These are phyloP conservation scores for Podila clonocystis DNA, from an alignment of 192 early-diverging fungal genomes.

Conservation along the genomic window DNA sequence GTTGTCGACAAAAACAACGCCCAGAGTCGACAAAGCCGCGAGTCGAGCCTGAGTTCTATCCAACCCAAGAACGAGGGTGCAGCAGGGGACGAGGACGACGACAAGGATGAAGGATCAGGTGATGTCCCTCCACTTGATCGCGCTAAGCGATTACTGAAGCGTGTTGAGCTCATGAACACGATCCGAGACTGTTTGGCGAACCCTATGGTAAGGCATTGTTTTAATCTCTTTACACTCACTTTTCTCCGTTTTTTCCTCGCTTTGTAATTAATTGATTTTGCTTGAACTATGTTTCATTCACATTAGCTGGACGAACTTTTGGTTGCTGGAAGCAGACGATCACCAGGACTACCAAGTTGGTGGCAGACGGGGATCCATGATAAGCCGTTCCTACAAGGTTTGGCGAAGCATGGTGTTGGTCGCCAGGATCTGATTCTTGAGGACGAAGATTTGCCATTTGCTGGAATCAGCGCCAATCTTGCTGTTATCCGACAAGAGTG, in stretches of 20 bases:
- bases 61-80: slow-evolving; percentile 24
- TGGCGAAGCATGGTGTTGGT: slow-evolving; percentile 77
- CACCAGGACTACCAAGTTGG: slow-evolving; percentile 73
- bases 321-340: slow-evolving; percentile 52
- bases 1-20: slow-evolving; percentile 51
- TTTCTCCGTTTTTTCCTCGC: neutral
- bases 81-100: slow-evolving; percentile 43
- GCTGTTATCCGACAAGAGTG: slow-evolving; percentile 18
- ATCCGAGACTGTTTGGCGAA: slow-evolving; percentile 70
- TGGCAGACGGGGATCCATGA: slow-evolving; percentile 78
- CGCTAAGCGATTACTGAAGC: slow-evolving; percentile 74
- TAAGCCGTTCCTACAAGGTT: slow-evolving; percentile 70
- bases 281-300: no score
- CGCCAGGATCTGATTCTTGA: slow-evolving; percentile 74
- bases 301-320: slow-evolving; percentile 56
- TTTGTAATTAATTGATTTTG: neutral
- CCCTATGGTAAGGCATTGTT: slow-evolving; percentile 42
- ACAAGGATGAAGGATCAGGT: slow-evolving; percentile 46
- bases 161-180: slow-evolving; percentile 75
- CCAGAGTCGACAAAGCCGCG: slow-evolving; percentile 6
- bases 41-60: slow-evolving; percentile 30
- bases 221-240: neutral
- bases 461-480: slow-evolving; percentile 46
- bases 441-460: slow-evolving; percentile 64
- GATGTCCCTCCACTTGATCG: slow-evolving; percentile 73